phyloP scores from a whole-genome alignment of 345 rosid species.

The Rhodamnia argentea region DNA sequence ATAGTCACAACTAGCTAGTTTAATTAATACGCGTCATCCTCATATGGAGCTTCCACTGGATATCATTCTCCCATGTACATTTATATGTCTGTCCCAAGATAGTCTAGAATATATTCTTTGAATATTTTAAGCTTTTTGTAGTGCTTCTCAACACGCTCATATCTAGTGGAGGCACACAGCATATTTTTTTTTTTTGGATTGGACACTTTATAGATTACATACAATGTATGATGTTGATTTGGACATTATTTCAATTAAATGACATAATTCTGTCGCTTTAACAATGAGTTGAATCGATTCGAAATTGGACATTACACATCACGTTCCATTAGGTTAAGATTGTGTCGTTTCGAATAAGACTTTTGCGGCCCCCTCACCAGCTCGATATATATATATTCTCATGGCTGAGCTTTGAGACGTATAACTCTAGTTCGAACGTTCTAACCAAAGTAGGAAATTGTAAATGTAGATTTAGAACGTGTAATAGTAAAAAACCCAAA shows the following conservation, averaged over 20 bases:
- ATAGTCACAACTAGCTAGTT: not conserved
- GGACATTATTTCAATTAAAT: not conserved
- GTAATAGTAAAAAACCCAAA: too few species aligned
- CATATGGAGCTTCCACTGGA: not conserved
- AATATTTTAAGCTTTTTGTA: not conserved
- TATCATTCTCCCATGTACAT: not conserved
- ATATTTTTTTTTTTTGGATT: not conserved
- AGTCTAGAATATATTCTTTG: not conserved
- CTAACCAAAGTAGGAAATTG: not conserved
- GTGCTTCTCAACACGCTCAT: not conserved
- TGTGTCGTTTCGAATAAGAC: not conserved
- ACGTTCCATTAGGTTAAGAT: not conserved
- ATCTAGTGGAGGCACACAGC: not conserved
- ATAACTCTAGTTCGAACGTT: not conserved
- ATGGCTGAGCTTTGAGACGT: not conserved
- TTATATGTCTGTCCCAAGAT: not conserved
- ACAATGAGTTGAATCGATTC: rapidly evolving
- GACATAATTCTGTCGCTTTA: not conserved
- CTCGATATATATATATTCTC: not conserved
- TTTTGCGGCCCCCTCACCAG: not conserved
- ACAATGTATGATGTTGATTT: not conserved
- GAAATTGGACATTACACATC: rapidly evolving
- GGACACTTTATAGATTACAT: rapidly evolving
- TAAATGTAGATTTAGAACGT: not conserved
- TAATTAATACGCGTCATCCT: not conserved